Evolutionary conservation across 768 basidiomycete species (phyloP).

Genomic region (Omphalotus guepiniiformis): DNA sequence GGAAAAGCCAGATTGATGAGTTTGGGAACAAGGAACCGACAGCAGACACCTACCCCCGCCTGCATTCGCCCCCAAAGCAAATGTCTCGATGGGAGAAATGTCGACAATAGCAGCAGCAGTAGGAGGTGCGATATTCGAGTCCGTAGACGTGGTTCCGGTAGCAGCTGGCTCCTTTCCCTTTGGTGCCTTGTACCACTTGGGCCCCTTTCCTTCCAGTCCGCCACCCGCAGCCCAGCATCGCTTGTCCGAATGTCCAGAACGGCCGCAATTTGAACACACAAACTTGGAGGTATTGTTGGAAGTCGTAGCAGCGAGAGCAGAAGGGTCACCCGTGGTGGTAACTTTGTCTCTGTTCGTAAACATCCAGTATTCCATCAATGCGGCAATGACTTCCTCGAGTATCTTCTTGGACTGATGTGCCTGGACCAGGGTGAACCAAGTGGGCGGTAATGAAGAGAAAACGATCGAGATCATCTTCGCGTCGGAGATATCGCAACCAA

Average conservation of each 20-base stretch:
- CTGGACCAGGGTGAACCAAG: not conserved
- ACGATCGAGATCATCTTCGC: not conserved
- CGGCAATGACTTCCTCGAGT: not conserved
- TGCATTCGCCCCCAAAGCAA: not conserved
- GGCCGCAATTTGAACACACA: not conserved
- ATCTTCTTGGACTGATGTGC: not conserved
- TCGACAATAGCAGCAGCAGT: not conserved
- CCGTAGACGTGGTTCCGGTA: not conserved
- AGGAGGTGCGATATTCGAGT: not conserved
- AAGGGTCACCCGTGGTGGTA: not conserved
- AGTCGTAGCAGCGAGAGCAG: not conserved
- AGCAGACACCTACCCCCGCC: not conserved
- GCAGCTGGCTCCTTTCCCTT: not conserved
- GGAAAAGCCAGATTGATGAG: not conserved
- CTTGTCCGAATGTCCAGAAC: not conserved
- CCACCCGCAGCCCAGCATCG: slow-evolving; percentile 1
- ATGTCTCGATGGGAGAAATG: too few relatives aligned
- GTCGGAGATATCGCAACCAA: not conserved
- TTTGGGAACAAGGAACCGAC: not conserved
- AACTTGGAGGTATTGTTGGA: too few relatives aligned
- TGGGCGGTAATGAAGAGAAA: not conserved
- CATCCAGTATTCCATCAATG: not conserved
- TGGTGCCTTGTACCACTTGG: not conserved
- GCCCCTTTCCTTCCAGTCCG: not conserved
- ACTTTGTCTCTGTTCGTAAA: not conserved